Conservation (phyloP, 139 green algal genomes). For the Tetradesmus lagerheimii region DNA sequence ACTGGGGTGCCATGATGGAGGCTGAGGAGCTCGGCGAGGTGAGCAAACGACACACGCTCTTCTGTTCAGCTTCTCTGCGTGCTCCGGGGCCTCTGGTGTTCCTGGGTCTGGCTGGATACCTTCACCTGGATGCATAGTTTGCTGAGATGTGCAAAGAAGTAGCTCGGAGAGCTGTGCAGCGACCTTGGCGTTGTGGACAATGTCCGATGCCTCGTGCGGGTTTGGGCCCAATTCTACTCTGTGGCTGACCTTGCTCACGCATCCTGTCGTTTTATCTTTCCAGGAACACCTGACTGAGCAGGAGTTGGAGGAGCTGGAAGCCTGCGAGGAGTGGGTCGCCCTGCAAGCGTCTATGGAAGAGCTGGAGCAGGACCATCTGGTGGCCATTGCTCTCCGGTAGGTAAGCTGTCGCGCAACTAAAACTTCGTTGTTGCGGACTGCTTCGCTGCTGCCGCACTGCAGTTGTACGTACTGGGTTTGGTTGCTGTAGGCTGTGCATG, state of each 20-base stretch:
- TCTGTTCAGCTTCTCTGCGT: background rate
- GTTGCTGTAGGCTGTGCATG: background rate
- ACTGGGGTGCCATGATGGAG: background rate
- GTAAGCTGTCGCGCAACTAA: background rate
- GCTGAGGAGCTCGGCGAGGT: conserved; percentile 21
- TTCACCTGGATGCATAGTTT: background rate
- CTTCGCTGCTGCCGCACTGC: background rate
- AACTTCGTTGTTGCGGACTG: background rate
- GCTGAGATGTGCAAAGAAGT: background rate
- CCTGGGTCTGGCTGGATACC: no score
- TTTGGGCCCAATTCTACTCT: background rate
- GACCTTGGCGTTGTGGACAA: background rate
- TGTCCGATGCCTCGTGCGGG: background rate
- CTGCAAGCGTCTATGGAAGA: conserved; percentile 36
- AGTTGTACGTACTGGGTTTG: background rate
- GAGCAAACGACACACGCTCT: background rate
- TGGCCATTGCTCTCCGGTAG: conserved; percentile 48
- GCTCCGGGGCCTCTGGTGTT: background rate
- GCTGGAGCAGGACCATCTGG: conserved; percentile 36
- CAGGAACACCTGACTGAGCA: conserved; percentile 41
- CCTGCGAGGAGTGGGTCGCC: conserved; percentile 34
- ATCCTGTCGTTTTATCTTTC: background rate
- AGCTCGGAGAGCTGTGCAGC: background rate
- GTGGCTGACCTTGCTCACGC: background rate
- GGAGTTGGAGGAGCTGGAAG: conserved; percentile 47